These are phyloP conservation scores for Saccharomycopsis amapae DNA, from an alignment of 805 yeast genomes.

Conservation along the genomic window DNA sequence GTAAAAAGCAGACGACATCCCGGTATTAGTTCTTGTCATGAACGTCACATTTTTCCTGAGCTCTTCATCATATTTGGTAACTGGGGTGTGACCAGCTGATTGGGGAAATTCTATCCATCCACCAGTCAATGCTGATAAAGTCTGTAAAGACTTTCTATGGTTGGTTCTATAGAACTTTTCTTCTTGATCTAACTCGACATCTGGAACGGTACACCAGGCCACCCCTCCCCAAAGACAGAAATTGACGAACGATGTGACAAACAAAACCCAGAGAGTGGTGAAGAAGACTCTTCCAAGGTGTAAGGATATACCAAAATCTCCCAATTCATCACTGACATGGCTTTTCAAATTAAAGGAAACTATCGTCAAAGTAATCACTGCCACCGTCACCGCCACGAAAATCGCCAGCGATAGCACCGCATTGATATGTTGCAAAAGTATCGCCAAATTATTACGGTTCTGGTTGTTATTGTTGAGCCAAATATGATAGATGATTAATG, in stretches of 20 bases:
- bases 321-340: slow-evolving; percentile 31
- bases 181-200: neutral
- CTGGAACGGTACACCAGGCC: slow-evolving; percentile 49
- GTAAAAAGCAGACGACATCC: no score
- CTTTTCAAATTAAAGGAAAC: slow-evolving; percentile 26
- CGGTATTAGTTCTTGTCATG: no score
- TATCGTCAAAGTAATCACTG: slow-evolving; percentile 29
- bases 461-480: neutral
- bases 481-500: slow-evolving; percentile 1
- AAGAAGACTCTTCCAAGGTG: slow-evolving; percentile 38
- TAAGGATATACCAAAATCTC: slow-evolving; percentile 41
- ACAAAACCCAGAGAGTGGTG: slow-evolving; percentile 34
- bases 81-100: no score
- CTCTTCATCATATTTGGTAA: no score
- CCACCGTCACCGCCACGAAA: slow-evolving; percentile 28
- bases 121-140: no score
- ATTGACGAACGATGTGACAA: slow-evolving; percentile 23
- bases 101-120: no score
- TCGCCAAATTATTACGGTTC: slow-evolving; percentile 6
- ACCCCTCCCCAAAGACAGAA: slow-evolving; percentile 35
- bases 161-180: slow-evolving; percentile 8
- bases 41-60: no score
- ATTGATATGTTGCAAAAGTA: slow-evolving; percentile 30
- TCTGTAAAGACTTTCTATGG: slow-evolving; percentile 14
- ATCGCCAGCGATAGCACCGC: slow-evolving; percentile 33